Conservation (phyloP, 225 moss, liverwort and hornwort genomes). For the Polytrichum formosum region DNA sequence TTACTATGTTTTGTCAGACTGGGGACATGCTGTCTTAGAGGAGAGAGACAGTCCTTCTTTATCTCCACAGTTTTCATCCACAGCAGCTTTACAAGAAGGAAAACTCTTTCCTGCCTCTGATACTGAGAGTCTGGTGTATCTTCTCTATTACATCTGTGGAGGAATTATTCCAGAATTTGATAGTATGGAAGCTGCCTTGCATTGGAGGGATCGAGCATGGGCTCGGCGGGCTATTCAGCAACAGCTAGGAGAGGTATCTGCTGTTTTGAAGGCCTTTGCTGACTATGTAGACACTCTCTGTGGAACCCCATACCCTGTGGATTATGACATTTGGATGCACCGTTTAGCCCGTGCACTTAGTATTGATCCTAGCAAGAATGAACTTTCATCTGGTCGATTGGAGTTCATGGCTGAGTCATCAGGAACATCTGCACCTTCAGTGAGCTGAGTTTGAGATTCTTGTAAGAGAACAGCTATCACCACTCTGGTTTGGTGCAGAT, state of each 20-base stretch:
- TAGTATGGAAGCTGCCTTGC: slow-evolving; percentile 93
- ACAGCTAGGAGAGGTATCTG: slow-evolving; percentile 87
- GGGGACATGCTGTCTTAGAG: slow-evolving; percentile 96
- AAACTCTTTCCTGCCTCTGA: slow-evolving; percentile 95
- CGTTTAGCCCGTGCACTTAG: slow-evolving; percentile 77
- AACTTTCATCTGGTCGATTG: slow-evolving; percentile 76
- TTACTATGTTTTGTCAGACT: slow-evolving; percentile 85
- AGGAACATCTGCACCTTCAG: slow-evolving; percentile 84
- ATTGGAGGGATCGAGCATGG: slow-evolving; percentile 96
- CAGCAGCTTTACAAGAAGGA: slow-evolving; percentile 90
- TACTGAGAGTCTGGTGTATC: slow-evolving; percentile 93
- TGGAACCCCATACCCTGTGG: slow-evolving; percentile 95
- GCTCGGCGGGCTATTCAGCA: slow-evolving; percentile 92
- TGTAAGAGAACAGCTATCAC: slow-evolving; percentile 34
- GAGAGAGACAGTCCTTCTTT: slow-evolving; percentile 91
- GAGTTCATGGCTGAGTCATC: slow-evolving; percentile 92
- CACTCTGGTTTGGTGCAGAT: slow-evolving; percentile 15
- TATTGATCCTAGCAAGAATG: slow-evolving; percentile 89
- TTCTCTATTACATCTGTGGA: slow-evolving; percentile 86
- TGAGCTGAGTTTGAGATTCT: slow-evolving; percentile 39
- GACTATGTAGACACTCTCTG: slow-evolving; percentile 97
- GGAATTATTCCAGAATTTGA: slow-evolving; percentile 92
- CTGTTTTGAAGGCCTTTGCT: slow-evolving; percentile 95
- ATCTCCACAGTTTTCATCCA: slow-evolving; percentile 89
- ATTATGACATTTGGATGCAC: slow-evolving; percentile 96